Conservation (phyloP, 805 yeast species). For the Candida fluviatilis region DNA sequence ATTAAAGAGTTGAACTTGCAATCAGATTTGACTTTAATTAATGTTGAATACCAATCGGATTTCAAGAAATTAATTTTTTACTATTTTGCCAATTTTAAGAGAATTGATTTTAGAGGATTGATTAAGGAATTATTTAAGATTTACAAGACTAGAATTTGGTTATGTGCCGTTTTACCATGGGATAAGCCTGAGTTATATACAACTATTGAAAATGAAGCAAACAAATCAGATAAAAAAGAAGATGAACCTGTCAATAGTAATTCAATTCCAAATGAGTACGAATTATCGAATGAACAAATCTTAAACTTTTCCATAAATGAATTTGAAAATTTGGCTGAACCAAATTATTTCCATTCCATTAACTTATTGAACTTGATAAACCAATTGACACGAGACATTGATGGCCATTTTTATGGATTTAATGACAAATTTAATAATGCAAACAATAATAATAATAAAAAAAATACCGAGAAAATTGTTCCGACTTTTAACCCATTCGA, state of each 20-base stretch:
- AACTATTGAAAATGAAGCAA: slow-evolving; percentile 4
- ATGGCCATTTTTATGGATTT: slow-evolving; percentile 42
- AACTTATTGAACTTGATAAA: slow-evolving; percentile 45
- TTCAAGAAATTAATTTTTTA: slow-evolving; percentile 43
- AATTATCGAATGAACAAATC: slow-evolving; percentile 34
- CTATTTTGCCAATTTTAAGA: slow-evolving; percentile 43
- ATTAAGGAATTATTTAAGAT: slow-evolving; percentile 43
- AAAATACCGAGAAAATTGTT: slow-evolving; percentile 10
- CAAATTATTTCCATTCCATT: slow-evolving; percentile 50
- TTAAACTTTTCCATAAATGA: slow-evolving; percentile 42
- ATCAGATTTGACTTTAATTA: slow-evolving; percentile 37
- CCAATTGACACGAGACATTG: slow-evolving; percentile 39
- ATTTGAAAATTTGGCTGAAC: slow-evolving; percentile 34
- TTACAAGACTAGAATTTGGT: slow-evolving; percentile 45
- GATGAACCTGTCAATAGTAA: not conserved
- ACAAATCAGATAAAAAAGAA: slow-evolving; percentile 9
- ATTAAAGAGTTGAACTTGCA: slow-evolving; percentile 46
- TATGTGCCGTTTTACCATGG: slow-evolving; percentile 43
- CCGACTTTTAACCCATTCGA: slow-evolving; percentile 26
- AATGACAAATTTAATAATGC: slow-evolving; percentile 8
- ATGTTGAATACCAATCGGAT: slow-evolving; percentile 44
- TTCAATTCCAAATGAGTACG: slow-evolving; percentile 33
- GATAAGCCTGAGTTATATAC: slow-evolving; percentile 31
- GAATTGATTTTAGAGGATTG: slow-evolving; percentile 41
- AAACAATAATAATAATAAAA: not conserved